These are phyloP conservation scores for Meyerozyma smithsonii DNA, from an alignment of 1,139 yeast genomes.

Conservation along the genomic window DNA sequence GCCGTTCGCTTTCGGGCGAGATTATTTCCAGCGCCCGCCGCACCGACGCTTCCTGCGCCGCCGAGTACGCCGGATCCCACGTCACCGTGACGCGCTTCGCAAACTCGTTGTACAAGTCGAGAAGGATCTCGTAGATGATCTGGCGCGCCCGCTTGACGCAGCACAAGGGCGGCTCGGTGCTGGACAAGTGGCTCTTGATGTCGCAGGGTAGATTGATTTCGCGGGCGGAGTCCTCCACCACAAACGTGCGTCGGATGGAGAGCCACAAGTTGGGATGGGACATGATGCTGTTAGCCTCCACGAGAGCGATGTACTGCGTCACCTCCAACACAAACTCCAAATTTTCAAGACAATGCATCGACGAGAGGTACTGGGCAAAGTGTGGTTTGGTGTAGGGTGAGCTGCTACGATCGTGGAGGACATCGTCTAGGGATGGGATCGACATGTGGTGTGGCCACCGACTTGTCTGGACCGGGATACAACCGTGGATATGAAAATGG, in stretches of 20 bases:
- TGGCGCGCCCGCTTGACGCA: constrained; percentile 17
- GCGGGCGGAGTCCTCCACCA: constrained; percentile 24
- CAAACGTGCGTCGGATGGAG: constrained; percentile 20
- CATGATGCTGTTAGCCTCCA: constrained; percentile 10
- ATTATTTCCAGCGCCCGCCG: constrained; percentile 12
- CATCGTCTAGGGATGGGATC: constrained; percentile 22
- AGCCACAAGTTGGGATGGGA: constrained; percentile 18
- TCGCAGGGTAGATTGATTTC: constrained; percentile 32
- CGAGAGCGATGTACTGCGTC: constrained; percentile 18
- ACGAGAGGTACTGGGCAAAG: constrained; percentile 23
- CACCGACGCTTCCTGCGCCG: not conserved
- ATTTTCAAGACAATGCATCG: constrained; percentile 34
- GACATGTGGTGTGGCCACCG: constrained; percentile 1
- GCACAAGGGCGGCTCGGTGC: constrained; percentile 13
- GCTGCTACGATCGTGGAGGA: constrained; percentile 13
- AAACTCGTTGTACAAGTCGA: constrained; percentile 32
- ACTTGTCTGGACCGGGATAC: too few relatives aligned
- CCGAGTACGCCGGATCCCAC: constrained; percentile 2
- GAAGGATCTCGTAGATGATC: constrained; percentile 28
- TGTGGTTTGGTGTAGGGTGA: constrained; percentile 19
- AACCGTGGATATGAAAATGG: too few relatives aligned
- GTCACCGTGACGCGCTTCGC: constrained; percentile 16
- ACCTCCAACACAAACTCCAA: constrained; percentile 31
- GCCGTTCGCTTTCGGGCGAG: constrained; percentile 8
- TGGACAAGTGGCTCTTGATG: constrained; percentile 13